phyloP scores from a whole-genome alignment of 2,329 filamentous ascomycete species.

The Alternaria sp. region DNA sequence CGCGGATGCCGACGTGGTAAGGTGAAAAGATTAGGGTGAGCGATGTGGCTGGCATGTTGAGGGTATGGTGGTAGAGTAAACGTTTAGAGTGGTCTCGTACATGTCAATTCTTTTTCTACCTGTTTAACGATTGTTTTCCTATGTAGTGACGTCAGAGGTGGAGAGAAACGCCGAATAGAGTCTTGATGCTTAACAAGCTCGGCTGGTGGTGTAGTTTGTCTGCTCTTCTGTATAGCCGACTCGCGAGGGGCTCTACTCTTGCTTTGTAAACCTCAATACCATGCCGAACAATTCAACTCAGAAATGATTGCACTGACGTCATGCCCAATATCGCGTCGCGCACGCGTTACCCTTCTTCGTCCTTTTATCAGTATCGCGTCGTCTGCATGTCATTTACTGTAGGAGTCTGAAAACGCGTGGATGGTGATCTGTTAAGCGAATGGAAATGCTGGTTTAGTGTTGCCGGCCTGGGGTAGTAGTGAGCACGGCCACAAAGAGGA shows the following conservation, averaged over 20 bases:
- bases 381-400: background rate
- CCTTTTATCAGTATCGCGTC: background rate
- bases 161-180: background rate
- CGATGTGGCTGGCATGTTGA: background rate
- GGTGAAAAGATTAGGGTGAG: slow-evolving; percentile 36
- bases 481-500: slow-evolving; percentile 2
- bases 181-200: background rate
- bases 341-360: background rate
- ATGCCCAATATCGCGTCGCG: slow-evolving; percentile 5
- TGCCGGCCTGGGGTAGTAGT: slow-evolving; percentile 6
- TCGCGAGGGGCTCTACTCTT: background rate
- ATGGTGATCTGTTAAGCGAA: slow-evolving; percentile 1
- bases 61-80: background rate
- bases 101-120: background rate
- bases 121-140: background rate
- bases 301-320: slow-evolving; percentile 13
- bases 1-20: slow-evolving; percentile 52
- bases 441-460: background rate
- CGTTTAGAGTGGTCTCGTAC: background rate
- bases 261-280: background rate
- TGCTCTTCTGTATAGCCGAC: background rate
- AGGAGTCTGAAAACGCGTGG: slow-evolving; percentile 1
- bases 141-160: background rate
- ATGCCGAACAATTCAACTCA: background rate
- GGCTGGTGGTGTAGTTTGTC: background rate